Evolutionary conservation across 2,329 filamentous ascomycete genomes (phyloP), one percentile per base, ranked within the genome.

Genomic region (Ustulina deusta): DNA sequence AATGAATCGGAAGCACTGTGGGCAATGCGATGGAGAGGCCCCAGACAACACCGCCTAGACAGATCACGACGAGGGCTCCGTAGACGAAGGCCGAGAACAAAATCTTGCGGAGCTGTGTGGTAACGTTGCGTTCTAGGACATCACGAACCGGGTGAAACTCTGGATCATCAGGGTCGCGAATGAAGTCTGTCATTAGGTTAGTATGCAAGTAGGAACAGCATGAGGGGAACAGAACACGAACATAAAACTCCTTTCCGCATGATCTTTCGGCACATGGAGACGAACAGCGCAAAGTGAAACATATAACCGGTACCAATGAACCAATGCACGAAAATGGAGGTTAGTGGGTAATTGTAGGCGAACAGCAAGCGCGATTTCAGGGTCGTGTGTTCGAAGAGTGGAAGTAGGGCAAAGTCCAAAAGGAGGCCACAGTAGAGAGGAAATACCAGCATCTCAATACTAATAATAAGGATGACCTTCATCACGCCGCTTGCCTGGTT

Each of bases 211-310:
- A 20, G 48, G 27, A 25, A 10, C 11, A 2, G 20, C 3, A 20
- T 4, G 36, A 25, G 20, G 11, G 10, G 27, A 15, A 70, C 20
- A 62, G 48, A n/a, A 34, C 34, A 58, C 90, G 87, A 84, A 93
- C 91, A 98, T 66, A 99, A 84, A 46, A 99, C 96, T 59, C 96
- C 96, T 73, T 90, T 93, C 70, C 96, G 91, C 91, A 99, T 93
- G 66, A 98, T 97, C 82, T 97, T 97, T 70, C 96, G 91, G 80
- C 96, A 99, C 94, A 99, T 98, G 64, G 94, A 97, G 20, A 99
- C 96, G 78, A 99, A 99, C 2, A 99, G 87, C 5, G 96, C 96
- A 78, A 99, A 99, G 78, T 99, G 96, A 82, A 99, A 99, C 97
- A 99, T 99, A 80, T 99, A 99, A 70, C 94, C 97, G 3, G 96